A percentile compares a stretch with the other conserved stretches of the same genome.
These are phyloP conservation scores for Pichia occidentalis DNA, from an alignment of 805 yeast species.

Conservation along the genomic window DNA sequence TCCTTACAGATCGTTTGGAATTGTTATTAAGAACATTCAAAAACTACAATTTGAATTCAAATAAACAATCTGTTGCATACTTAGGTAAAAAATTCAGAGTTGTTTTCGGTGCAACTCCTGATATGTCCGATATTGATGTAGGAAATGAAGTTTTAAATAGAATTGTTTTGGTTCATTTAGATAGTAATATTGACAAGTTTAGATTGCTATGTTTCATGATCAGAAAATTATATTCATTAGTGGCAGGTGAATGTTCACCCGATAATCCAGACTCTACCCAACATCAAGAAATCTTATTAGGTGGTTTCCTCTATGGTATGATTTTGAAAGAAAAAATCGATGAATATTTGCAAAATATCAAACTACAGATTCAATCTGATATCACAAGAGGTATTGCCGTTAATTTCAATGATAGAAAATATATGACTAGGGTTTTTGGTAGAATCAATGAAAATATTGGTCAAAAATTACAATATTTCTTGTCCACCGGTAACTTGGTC, in stretches of 20 bases:
- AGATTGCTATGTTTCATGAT: constrained; percentile 88
- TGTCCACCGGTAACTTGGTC: constrained; percentile 94
- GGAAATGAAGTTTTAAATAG: constrained; percentile 78
- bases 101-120: constrained; percentile 84
- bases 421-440: constrained; percentile 69
- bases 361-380: constrained; percentile 70
- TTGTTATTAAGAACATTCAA: constrained; percentile 84
- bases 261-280: constrained; percentile 99
- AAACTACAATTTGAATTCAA: constrained; percentile 67
- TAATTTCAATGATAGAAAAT: constrained; percentile 76
- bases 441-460: constrained; percentile 92
- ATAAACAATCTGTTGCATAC: constrained; percentile 86
- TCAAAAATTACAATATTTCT: constrained; percentile 85
- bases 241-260: constrained; percentile 93
- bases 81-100: constrained; percentile 94
- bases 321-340: constrained; percentile 94
- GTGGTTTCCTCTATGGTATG: constrained; percentile 96
- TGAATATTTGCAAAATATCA: constrained; percentile 74
- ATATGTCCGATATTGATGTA: constrained; percentile 81
- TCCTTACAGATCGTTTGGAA: constrained; percentile 97
- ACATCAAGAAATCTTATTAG: constrained; percentile 93
- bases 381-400: constrained; percentile 74
- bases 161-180: constrained; percentile 85
- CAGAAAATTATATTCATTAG: constrained; percentile 87
- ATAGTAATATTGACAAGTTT: constrained; percentile 71